Evolutionary conservation across 148 eudicot species (phyloP), one percentile per base, ranked within the genome.

Genomic region (Chenopodium quinoa): DNA sequence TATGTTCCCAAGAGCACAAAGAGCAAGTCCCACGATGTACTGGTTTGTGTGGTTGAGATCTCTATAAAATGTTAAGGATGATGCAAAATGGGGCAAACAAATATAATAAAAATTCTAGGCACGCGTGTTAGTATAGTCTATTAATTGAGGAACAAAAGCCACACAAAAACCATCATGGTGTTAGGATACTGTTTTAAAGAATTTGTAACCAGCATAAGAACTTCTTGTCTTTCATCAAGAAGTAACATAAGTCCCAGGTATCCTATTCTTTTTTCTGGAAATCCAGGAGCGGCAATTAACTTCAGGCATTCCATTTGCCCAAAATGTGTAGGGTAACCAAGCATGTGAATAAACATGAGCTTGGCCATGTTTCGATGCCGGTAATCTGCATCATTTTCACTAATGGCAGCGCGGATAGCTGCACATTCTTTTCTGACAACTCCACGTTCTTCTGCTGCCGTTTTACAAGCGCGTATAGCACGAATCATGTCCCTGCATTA

Each of bases 151-250:
- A 58, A 34, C 52, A 4, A 29, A 37, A 52, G 75, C 32, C n/a
- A 58, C 27, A 79, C 56, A 44, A 68, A 66, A 78, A 71, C 46
- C 58, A 73, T 20, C 60, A 79, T 78, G 76, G 76, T 67, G 78
- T 83, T 34, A 50, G 99, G 95, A 91, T 96, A 96, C 99, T 96
- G 99, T 82, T 96, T 96, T 77, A 97, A 88, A 34, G 99, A 97
- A 87, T 97, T 96, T 34, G 99, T 96, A 79, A 96, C 99, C 86
- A 96, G 88, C 99, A 96, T 96, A 77, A 96, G 87, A 76, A 96
- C 99, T 89, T 96, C 99, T 85, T 96, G 99, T 89, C 99, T 89
- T 90, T 96, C 99, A 89, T 96, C 99, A 83, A 96, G 99, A 81
- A 96, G 95, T 83, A 96, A 83, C 99, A 96, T 94, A 71, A 96